Evolutionary conservation across 1,139 yeast species (phyloP).

Genomic region (Geotrichum aggregatum): DNA sequence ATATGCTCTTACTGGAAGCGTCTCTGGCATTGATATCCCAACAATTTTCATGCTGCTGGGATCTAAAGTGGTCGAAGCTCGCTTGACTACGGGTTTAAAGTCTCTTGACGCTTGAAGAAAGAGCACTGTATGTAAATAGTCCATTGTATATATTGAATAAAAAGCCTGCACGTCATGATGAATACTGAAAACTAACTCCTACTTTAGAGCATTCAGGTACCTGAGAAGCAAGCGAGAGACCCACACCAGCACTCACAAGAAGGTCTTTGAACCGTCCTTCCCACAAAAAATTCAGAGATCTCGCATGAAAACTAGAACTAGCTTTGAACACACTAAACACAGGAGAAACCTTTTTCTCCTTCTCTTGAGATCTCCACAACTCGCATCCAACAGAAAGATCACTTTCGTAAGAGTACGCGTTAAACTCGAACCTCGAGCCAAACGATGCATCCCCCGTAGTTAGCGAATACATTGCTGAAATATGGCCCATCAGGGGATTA

Average conservation of each 20-base stretch:
- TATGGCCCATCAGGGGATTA: slow-evolving; percentile 87
- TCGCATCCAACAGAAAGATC: slow-evolving; percentile 85
- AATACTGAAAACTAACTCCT: slow-evolving; percentile 42
- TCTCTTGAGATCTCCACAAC: slow-evolving; percentile 48
- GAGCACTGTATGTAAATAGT: too few species aligned
- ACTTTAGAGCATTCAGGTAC: slow-evolving; percentile 35
- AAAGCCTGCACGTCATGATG: slow-evolving; percentile 25
- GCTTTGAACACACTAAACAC: slow-evolving; percentile 71
- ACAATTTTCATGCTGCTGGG: slow-evolving; percentile 57
- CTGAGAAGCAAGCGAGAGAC: slow-evolving; percentile 39
- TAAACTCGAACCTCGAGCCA: slow-evolving; percentile 82
- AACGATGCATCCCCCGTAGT: slow-evolving; percentile 74
- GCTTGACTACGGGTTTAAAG: neutral
- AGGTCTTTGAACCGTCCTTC: slow-evolving; percentile 83
- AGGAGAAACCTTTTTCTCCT: slow-evolving; percentile 16
- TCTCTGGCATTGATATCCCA: slow-evolving; percentile 68
- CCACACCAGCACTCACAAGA: slow-evolving; percentile 71
- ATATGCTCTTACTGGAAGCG: slow-evolving; percentile 67
- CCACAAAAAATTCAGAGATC: slow-evolving; percentile 67
- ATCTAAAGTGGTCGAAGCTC: slow-evolving; percentile 31
- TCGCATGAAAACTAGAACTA: slow-evolving; percentile 64
- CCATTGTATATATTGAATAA: too few species aligned
- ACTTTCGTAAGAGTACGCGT: slow-evolving; percentile 84
- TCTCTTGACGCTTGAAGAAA: too few species aligned
- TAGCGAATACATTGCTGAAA: slow-evolving; percentile 84